phyloP scores from a whole-genome alignment of 1,139 yeast species.

The Saccharomyces uvarum region DNA sequence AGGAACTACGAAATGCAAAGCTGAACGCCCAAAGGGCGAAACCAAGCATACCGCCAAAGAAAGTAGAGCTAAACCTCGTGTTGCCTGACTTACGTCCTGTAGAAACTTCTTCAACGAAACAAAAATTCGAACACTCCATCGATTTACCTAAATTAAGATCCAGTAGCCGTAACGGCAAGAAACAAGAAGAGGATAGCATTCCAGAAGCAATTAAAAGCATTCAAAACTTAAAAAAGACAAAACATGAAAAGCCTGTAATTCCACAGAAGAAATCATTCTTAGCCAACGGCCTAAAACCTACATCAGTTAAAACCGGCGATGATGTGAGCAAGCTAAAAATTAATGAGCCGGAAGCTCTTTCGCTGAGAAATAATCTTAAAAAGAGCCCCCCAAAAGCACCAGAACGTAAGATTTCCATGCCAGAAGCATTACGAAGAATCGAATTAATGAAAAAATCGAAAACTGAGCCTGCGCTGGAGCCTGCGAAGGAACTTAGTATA shows the following conservation, averaged over 20 bases:
- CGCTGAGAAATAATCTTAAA: conserved; percentile 9
- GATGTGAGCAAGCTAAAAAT: not conserved
- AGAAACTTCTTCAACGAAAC: not conserved
- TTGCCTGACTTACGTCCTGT: conserved; percentile 13
- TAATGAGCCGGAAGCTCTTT: conserved; percentile 15
- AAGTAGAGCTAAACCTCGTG: conserved; percentile 4
- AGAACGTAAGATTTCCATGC: conserved; percentile 25
- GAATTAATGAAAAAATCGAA: conserved; percentile 16
- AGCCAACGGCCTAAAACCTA: not conserved
- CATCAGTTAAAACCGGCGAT: not conserved
- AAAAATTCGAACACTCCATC: not conserved
- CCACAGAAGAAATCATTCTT: not conserved
- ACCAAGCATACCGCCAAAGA: conserved; percentile 12
- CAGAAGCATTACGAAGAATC: conserved; percentile 30
- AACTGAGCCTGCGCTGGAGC: not conserved
- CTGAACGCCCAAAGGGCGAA: conserved; percentile 5
- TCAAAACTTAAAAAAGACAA: not conserved
- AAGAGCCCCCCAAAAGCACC: conserved; percentile 24
- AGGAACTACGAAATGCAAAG: conserved; percentile 9
- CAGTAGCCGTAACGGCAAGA: not conserved
- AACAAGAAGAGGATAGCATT: not conserved
- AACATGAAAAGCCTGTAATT: not conserved
- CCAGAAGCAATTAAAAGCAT: not conserved
- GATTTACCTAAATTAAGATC: conserved; percentile 1
- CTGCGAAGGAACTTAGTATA: not conserved